Percentiles rank a stretch among this genome's conserved stretches.
Evolutionary conservation across 2,329 filamentous ascomycete species (phyloP).

Genomic region (Aureobasidium sp.): DNA sequence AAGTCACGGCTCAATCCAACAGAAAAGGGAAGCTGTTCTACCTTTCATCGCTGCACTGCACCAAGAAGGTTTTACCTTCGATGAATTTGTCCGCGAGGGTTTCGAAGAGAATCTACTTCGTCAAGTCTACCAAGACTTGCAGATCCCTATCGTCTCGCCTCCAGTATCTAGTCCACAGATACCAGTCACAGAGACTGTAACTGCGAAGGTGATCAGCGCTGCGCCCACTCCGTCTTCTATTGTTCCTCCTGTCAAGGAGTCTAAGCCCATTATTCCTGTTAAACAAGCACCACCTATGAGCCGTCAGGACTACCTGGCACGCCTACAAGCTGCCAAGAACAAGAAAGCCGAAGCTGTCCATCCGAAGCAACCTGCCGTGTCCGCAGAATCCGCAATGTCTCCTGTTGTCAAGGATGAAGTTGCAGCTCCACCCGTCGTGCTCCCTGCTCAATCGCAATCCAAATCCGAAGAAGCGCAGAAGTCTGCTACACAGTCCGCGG

Average conservation of each 20-base stretch:
- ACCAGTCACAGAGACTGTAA: neutral
- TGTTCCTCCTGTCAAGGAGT: neutral
- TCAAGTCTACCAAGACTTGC: constrained; percentile 61
- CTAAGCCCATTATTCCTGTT: constrained; percentile 13
- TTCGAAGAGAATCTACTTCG: constrained; percentile 58
- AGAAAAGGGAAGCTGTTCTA: constrained; percentile 10
- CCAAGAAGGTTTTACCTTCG: constrained; percentile 61
- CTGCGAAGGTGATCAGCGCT: neutral
- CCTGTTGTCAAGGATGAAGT: neutral
- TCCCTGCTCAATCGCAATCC: neutral
- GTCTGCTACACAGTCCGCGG: neutral
- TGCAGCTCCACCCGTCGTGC: neutral
- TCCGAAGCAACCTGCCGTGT: neutral
- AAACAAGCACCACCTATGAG: constrained; percentile 38
- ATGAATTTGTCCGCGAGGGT: constrained; percentile 66
- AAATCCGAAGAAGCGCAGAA: neutral
- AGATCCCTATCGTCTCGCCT: constrained; percentile 27
- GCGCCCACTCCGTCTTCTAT: neutral
- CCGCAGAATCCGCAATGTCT: neutral
- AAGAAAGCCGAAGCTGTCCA: constrained; percentile 40
- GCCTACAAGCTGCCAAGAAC: constrained; percentile 65
- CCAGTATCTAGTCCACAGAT: neutral
- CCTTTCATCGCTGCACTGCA: constrained; percentile 32
- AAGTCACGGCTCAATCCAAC: neutral
- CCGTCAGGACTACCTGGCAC: constrained; percentile 69